Conservation (phyloP, 768 basidiomycete genomes). For the Vararia minispora region DNA sequence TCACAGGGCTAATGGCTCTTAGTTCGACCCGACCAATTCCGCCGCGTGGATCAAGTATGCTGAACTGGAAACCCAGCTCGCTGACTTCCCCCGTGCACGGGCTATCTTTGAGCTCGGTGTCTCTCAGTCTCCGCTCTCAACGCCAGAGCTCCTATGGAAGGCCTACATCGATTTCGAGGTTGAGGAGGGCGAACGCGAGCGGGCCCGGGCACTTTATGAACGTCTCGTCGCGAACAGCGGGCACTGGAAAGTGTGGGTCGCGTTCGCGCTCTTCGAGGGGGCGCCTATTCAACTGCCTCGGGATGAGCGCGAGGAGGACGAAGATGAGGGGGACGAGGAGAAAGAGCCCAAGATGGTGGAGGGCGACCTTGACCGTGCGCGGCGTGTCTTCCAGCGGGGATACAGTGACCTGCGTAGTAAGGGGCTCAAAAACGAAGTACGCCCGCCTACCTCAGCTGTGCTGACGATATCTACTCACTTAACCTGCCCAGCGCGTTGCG, state of each 20-base stretch:
- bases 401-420: slow-evolving; percentile 81
- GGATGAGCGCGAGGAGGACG: slow-evolving; percentile 57
- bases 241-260: slow-evolving; percentile 96
- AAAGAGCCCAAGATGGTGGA: slow-evolving; percentile 44
- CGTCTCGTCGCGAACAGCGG: slow-evolving; percentile 76
- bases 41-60: slow-evolving; percentile 95
- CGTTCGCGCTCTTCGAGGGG: slow-evolving; percentile 88
- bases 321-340: slow-evolving; percentile 37
- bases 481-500: slow-evolving; percentile 60
- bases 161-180: slow-evolving; percentile 96
- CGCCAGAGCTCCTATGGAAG: slow-evolving; percentile 93
- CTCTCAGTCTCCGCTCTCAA: slow-evolving; percentile 73
- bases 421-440: slow-evolving; percentile 80
- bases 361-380: slow-evolving; percentile 59
- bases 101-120: slow-evolving; percentile 92
- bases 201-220: slow-evolving; percentile 80
- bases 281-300: slow-evolving; percentile 58
- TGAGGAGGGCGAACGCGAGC: slow-evolving; percentile 84
- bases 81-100: slow-evolving; percentile 81
- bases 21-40: slow-evolving; percentile 86
- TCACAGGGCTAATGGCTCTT: background rate
- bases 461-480: background rate
- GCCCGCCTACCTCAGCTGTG: background rate
- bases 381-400: slow-evolving; percentile 75
- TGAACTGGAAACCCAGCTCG: slow-evolving; percentile 78